Conservation (phyloP, 805 yeast genomes). For the Deakozyma indianensis region DNA sequence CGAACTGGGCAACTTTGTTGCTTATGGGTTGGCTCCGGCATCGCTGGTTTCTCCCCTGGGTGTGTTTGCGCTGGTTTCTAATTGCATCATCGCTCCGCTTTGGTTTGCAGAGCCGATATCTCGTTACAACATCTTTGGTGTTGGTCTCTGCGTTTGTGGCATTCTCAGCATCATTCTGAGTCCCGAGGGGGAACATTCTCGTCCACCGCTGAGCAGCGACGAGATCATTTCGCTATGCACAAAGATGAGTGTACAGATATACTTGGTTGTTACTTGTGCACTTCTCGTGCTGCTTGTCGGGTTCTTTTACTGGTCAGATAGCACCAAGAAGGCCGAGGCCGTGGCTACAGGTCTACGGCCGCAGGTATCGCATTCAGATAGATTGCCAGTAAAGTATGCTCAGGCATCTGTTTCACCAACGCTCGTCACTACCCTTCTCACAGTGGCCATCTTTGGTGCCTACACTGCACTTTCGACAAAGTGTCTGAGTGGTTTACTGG, state of each 20-base stretch:
- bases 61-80: slow-evolving; percentile 33
- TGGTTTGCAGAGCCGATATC: slow-evolving; percentile 28
- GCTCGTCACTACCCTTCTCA: slow-evolving; percentile 5
- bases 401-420: neutral
- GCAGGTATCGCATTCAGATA: neutral
- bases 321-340: neutral
- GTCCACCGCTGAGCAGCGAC: neutral
- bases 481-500: slow-evolving; percentile 22
- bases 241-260: neutral
- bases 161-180: slow-evolving; percentile 28
- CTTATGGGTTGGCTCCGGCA: slow-evolving; percentile 35
- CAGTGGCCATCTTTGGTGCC: slow-evolving; percentile 32
- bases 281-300: neutral
- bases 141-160: slow-evolving; percentile 27
- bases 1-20: slow-evolving; percentile 33
- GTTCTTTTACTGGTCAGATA: neutral
- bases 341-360: neutral
- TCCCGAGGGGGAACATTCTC: slow-evolving; percentile 6
- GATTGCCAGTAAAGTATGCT: neutral
- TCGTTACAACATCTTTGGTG: slow-evolving; percentile 25
- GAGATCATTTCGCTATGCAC: neutral
- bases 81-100: slow-evolving; percentile 34
- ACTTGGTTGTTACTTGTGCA: neutral
- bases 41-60: slow-evolving; percentile 36
- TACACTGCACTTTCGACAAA: slow-evolving; percentile 34